Base-by-base conservation (phyloP, 2,329 filamentous ascomycete genomes). In the Penicillium griseofulvum region DNA sequence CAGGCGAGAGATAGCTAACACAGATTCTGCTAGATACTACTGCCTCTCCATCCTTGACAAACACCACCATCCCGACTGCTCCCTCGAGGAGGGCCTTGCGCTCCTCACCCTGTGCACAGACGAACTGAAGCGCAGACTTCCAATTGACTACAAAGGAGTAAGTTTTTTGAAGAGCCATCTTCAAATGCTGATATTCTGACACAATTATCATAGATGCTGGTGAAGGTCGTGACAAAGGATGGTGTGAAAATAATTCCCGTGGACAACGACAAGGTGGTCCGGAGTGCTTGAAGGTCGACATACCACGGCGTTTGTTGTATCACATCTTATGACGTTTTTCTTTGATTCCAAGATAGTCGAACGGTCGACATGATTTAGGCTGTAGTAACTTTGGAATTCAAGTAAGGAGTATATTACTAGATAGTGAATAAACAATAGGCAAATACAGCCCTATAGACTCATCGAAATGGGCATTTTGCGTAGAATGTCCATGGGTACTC, bases 81-180 rank as follows among this genome's bases (percentile, higher is more conserved):
- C 83, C 58, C 86, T 94, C 52, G 91, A 89, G 60, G 85, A 96
- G 75, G 94, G 94, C 54, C 84, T 96, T 78, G 94, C 96, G 81
- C 86, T 99, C 60, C 80, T 99, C 69, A 87, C 85, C 68, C 89
- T 97, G 87, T 99, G 94, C 80, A 94, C 90, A 65, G 92, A 97
- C 74, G 94, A 99, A 81, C 80, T 99, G 72, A 96, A 97, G 85
- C 87, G 94, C 74, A 86, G 95, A 77, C 84, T 99, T 81, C 94
- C 94, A 57, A 92, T 99, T 72, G 94, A 99, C 75, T 99, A 97
- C 84, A 99, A 99, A 83, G 94, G 94, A 37, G 90, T 96, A 67
- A 67, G 87, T 70, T 58, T 17, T 22, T 29, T n/a, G 42, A 49
- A 8, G 34, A n/a, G 33, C 22, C 14, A 31, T 49, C 47, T 19